Evolutionary conservation across 176 grass and related monocot genomes (phyloP).

Genomic region (Poa annua): DNA sequence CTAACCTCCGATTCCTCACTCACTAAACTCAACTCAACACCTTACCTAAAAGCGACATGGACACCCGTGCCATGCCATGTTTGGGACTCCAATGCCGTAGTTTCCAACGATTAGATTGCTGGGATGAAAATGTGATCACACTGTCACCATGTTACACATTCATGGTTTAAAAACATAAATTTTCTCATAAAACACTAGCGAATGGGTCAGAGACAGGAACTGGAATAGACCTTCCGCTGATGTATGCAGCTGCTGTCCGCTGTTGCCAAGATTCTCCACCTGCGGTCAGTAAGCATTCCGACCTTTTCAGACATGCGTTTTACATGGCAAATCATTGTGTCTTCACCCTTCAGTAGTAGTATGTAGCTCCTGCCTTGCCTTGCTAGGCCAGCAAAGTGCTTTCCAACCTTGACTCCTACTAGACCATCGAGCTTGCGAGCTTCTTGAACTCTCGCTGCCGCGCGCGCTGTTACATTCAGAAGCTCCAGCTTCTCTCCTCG

Average conservation of each 20-base stretch:
- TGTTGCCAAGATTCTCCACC: conserved; percentile 21
- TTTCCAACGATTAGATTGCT: neutral
- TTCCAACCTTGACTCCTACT: conserved; percentile 30
- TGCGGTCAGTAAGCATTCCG: neutral
- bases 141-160: neutral
- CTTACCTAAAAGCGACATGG: conserved; percentile 49
- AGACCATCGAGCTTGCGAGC: neutral
- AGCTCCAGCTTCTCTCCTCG: conserved; percentile 19
- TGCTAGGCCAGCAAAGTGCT: conserved; percentile 26
- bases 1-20: conserved; percentile 49
- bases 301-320: conserved; percentile 26
- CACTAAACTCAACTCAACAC: conserved; percentile 27
- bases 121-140: neutral
- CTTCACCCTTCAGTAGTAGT: neutral
- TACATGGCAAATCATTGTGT: conserved; percentile 42
- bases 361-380: conserved; percentile 35
- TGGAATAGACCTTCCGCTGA: neutral
- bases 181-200: neutral
- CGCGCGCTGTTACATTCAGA: conserved; percentile 30
- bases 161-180: too few species aligned
- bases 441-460: neutral
- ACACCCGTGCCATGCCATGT: neutral
- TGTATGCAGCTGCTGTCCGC: neutral
- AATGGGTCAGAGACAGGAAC: neutral
- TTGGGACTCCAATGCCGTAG: neutral